Evolutionary conservation across 352 stramenopile species (phyloP), one percentile per base, ranked within the genome.

Genomic region (Phytopythium oedochilum): DNA sequence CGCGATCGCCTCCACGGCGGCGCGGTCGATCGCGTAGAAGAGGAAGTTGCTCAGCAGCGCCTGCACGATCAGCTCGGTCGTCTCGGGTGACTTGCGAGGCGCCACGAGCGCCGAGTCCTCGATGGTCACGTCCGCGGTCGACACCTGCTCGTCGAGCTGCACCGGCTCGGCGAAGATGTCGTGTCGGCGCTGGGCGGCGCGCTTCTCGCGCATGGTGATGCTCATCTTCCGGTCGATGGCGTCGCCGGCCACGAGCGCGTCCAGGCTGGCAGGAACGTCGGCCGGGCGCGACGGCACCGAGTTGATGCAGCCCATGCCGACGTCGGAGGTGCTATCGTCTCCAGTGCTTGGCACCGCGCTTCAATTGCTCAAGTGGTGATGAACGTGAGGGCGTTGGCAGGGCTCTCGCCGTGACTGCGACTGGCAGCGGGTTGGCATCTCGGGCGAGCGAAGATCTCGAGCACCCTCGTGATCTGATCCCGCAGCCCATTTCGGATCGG

Each of bases 121-220:
- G 15, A 52, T 15, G 6, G 45, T 40, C n/a, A 53, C 46, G 32
- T 53, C 46, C 2, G 20, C 4, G n/a, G 29, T 5, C 0, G 46
- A 53, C 5, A 44, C 7, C 35, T 35, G 70, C 11, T 65, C 61
- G 60, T 85, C 73, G 26, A 89, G 73, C 42, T 83, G 69, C 23
- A 92, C 78, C 50, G 74, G 81, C 39, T 92, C 82, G 25, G 76
- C 76, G 46, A 88, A 89, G 45, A 92, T 83, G 56, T 92, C 79
- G 47, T 68, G 66, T 45, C 78, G 78, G 8, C 78, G 71, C 29
- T 69, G 59, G 2, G 78, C 78, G 11, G 66, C 78, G 22, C 81
- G 78, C 59, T 88, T 92, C 57, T 87, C 78, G 31, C 78, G 75
- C 64, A 91, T 70, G 35, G 86, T 71, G 20, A 85, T 48, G 50